phyloP scores from a whole-genome alignment of 345 rosid species.

The Schrenkiella parvula region DNA sequence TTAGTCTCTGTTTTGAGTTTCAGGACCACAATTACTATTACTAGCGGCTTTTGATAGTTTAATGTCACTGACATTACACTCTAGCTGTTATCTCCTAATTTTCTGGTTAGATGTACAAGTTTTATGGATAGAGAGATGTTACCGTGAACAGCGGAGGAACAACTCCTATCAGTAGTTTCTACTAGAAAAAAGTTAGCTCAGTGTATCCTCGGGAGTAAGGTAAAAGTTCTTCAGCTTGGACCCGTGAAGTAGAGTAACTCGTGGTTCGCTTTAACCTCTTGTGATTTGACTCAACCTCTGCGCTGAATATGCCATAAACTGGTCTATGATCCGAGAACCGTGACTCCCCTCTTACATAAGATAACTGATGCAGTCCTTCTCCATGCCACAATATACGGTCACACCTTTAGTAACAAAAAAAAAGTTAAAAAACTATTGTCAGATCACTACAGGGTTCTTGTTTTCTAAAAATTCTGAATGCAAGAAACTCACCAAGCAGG shows the following conservation, averaged over 20 bases:
- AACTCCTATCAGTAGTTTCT: constrained; percentile 7
- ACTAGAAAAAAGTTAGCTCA: constrained; percentile 84
- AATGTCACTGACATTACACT: constrained; percentile 34
- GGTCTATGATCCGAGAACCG: constrained; percentile 98
- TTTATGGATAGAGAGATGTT: constrained; percentile 28
- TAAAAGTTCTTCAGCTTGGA: constrained; percentile 90
- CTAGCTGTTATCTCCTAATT: constrained; percentile 25
- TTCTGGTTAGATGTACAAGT: constrained; percentile 1
- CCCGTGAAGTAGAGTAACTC: constrained; percentile 69
- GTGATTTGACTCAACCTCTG: constrained; percentile 84
- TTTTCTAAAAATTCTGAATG: not conserved
- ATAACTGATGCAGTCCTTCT: constrained; percentile 86
- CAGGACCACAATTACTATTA: constrained; percentile 40
- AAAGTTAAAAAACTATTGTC: not conserved
- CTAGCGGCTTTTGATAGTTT: constrained; percentile 31
- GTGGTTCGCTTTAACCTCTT: constrained; percentile 64
- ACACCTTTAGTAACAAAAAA: constrained; percentile 51
- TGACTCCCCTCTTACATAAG: constrained; percentile 92
- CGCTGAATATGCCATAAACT: constrained; percentile 87
- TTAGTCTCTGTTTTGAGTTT: constrained; percentile 17
- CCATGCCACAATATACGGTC: constrained; percentile 96
- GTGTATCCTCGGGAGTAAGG: constrained; percentile 91
- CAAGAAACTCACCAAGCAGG: constrained; percentile 83
- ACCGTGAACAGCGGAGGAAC: constrained; percentile 8
- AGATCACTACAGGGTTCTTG: constrained; percentile 8